Percentiles rank a stretch among this genome's conserved stretches.
Evolutionary conservation across 202 grass and related monocot species (phyloP).

Genomic region (Setaria viridis): DNA sequence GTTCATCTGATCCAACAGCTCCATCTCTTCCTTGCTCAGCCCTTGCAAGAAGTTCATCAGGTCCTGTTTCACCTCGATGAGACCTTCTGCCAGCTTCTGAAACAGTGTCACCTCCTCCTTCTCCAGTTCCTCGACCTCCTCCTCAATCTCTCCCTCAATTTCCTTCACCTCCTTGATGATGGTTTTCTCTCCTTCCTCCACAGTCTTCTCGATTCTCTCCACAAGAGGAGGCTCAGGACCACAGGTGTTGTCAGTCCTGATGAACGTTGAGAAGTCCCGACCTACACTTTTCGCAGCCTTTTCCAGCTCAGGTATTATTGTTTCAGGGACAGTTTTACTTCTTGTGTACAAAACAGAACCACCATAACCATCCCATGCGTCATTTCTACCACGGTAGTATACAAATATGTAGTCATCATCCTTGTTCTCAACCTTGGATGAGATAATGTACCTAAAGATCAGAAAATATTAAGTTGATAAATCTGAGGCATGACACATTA

Average conservation of each 20-base stretch:
- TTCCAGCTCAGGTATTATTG: slow-evolving; percentile 78
- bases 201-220: slow-evolving; percentile 83
- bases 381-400: slow-evolving; percentile 93
- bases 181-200: slow-evolving; percentile 82
- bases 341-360: slow-evolving; percentile 87
- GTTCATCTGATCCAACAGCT: slow-evolving; percentile 83
- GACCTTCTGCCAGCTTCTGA: slow-evolving; percentile 67
- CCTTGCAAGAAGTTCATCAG: slow-evolving; percentile 77
- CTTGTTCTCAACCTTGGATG: slow-evolving; percentile 92
- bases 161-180: slow-evolving; percentile 81
- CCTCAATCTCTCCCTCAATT: slow-evolving; percentile 73
- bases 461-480: slow-evolving; percentile 15
- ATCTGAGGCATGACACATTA: not conserved
- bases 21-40: slow-evolving; percentile 89
- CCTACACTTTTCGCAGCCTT: slow-evolving; percentile 73
- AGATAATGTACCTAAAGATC: slow-evolving; percentile 82
- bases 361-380: slow-evolving; percentile 97
- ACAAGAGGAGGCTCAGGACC: slow-evolving; percentile 88
- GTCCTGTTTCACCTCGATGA: slow-evolving; percentile 70
- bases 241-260: slow-evolving; percentile 87
- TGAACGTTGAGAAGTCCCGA: slow-evolving; percentile 74
- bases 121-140: slow-evolving; percentile 77
- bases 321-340: slow-evolving; percentile 68
- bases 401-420: slow-evolving; percentile 95
- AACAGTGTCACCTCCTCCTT: slow-evolving; percentile 70